Percentiles rank a stretch among this genome's conserved stretches.
Conservation (phyloP, 768 basidiomycete genomes). For the Trametes villosa region DNA sequence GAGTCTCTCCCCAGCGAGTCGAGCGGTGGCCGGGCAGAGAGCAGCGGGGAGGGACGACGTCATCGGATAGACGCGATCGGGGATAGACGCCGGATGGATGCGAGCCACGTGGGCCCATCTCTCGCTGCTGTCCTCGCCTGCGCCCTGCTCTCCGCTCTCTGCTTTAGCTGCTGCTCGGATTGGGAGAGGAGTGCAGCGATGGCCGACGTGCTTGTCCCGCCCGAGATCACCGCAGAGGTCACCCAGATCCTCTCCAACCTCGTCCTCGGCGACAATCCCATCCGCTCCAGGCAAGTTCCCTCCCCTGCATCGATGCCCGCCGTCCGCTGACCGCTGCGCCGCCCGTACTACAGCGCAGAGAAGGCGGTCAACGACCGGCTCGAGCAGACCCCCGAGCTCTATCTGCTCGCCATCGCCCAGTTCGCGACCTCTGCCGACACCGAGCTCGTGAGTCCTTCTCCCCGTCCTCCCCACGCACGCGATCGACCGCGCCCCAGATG, state of each 20-base stretch:
- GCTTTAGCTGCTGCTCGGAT: no score
- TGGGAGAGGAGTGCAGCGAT: no score
- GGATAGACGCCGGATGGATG: no score
- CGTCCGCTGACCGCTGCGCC: neutral
- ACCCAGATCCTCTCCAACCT: constrained; percentile 87
- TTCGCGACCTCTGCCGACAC: constrained; percentile 78
- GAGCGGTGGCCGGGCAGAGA: no score
- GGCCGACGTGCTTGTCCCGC: constrained; percentile 44
- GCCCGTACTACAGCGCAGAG: constrained; percentile 71
- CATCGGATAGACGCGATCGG: no score
- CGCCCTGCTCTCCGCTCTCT: no score
- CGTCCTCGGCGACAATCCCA: constrained; percentile 82
- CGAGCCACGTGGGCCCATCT: no score
- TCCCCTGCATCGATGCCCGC: neutral
- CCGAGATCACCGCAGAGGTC: constrained; percentile 74
- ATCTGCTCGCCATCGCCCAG: constrained; percentile 77
- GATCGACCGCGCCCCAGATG: constrained; percentile 54
- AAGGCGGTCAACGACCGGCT: constrained; percentile 82
- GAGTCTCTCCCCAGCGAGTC: no score
- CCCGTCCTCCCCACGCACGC: neutral
- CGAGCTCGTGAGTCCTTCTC: constrained; percentile 65
- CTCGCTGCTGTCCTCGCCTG: no score
- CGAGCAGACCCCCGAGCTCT: constrained; percentile 76
- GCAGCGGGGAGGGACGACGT: no score
- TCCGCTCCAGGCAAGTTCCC: constrained; percentile 64